Conservation (phyloP, 2,329 filamentous ascomycete genomes). For the Diplodia seriata region DNA sequence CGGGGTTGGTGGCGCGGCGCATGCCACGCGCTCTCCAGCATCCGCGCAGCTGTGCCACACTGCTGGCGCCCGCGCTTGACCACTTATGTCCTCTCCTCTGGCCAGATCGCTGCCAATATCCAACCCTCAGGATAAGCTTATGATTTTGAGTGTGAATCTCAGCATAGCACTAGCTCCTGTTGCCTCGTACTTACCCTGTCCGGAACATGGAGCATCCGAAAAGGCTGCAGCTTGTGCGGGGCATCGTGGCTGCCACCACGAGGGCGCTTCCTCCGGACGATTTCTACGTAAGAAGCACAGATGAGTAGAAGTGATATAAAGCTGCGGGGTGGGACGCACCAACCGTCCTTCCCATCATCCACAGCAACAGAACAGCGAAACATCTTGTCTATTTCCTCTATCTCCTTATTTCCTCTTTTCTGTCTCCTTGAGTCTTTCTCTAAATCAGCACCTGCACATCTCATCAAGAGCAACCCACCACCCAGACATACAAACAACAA, state of each 20-base stretch:
- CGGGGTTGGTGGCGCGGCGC: conserved; percentile 15
- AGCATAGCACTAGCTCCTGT: conserved; percentile 13
- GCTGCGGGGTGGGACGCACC: conserved; percentile 20
- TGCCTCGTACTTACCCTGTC: not conserved
- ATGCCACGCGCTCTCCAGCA: conserved; percentile 2
- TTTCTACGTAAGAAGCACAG: not conserved
- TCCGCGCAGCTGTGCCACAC: conserved; percentile 18
- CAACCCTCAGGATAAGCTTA: conserved; percentile 28
- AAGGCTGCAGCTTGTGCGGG: conserved; percentile 3
- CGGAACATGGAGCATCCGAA: conserved; percentile 17
- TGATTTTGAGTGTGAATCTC: conserved; percentile 25
- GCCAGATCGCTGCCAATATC: conserved; percentile 5
- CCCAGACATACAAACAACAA: conserved; percentile 34
- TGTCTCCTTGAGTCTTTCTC: conserved; percentile 33
- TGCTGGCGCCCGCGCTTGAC: not conserved
- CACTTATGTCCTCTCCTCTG: not conserved
- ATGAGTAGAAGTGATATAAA: conserved; percentile 39
- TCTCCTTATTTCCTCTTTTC: conserved; percentile 37
- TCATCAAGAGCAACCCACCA: conserved; percentile 39
- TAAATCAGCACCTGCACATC: conserved; percentile 22
- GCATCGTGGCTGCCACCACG: not conserved
- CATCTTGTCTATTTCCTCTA: conserved; percentile 32
- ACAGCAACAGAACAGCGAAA: conserved; percentile 37
- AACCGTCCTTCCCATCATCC: conserved; percentile 34
- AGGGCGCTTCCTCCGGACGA: not conserved